These are phyloP conservation scores for Plasmodium malariae DNA, from an alignment of 169 alveolate species.

Conservation along the genomic window DNA sequence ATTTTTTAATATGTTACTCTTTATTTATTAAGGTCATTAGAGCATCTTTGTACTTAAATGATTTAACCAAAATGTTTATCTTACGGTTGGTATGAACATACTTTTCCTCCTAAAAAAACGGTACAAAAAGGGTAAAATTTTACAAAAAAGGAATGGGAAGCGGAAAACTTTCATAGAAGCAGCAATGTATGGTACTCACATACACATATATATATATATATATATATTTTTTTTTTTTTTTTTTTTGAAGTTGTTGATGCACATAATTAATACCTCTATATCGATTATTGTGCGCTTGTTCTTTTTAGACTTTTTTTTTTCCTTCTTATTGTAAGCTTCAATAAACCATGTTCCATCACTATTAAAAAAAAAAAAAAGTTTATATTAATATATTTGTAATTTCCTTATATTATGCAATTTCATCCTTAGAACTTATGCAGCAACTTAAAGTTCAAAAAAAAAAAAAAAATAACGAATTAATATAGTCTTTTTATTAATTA, in stretches of 20 bases:
- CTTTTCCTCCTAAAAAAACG: constrained; percentile 32
- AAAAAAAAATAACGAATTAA: no score
- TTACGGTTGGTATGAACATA: not conserved
- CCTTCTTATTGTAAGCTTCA: constrained; percentile 38
- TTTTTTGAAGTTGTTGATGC: not conserved
- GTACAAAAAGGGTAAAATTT: not conserved
- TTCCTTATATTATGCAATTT: no score
- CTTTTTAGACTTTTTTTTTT: not conserved
- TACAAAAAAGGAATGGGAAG: not conserved
- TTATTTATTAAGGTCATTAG: constrained; percentile 13
- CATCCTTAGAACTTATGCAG: no score
- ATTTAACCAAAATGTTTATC: constrained; percentile 3
- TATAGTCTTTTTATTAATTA: no score
- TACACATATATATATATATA: no score
- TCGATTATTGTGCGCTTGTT: not conserved
- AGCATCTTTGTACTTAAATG: constrained; percentile 53
- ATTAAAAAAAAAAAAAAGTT: not conserved
- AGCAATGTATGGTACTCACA: no score
- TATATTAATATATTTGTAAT: not conserved
- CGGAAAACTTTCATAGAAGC: not conserved
- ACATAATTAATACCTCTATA: constrained; percentile 4
- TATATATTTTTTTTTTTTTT: not conserved
- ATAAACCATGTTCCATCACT: constrained; percentile 44
- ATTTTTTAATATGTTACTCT: constrained; percentile 28
- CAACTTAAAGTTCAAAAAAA: no score